Evolutionary conservation across 495 filamentous ascomycete genomes (phyloP).

Genomic region (Daldinia childiae): DNA sequence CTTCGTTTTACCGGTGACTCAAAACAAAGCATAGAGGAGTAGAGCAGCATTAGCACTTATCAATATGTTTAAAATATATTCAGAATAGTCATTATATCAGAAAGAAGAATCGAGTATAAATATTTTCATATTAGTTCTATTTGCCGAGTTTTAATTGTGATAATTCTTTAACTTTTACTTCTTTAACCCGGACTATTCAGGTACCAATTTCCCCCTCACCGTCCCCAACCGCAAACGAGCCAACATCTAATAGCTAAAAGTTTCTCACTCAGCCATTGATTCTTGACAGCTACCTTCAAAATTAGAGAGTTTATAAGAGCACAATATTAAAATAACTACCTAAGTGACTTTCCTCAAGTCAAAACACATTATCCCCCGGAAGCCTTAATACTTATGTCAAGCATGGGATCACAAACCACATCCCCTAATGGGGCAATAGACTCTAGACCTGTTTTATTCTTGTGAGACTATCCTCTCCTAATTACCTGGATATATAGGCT

Average conservation of each 20-base stretch:
- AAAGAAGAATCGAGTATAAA: slow-evolving; percentile 6
- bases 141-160: slow-evolving; percentile 4
- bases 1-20: slow-evolving; percentile 25
- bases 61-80: background rate
- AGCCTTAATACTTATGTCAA: background rate
- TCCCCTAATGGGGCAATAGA: slow-evolving; percentile 27
- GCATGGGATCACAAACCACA: slow-evolving; percentile 41
- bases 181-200: slow-evolving; percentile 7
- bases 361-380: background rate
- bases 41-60: background rate
- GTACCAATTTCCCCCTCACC: slow-evolving; percentile 19
- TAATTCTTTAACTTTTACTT: slow-evolving; percentile 4
- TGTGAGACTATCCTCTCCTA: slow-evolving; percentile 46
- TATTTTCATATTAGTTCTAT: background rate
- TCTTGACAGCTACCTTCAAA: slow-evolving; percentile 2
- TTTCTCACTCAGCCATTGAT: background rate
- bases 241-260: background rate
- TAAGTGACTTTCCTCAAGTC: background rate
- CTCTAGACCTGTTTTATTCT: slow-evolving; percentile 56
- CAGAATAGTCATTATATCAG: background rate
- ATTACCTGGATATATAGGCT: background rate
- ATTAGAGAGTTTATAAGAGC: background rate
- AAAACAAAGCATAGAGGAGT: background rate
- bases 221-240: slow-evolving; percentile 9
- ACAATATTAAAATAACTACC: too few species aligned